Evolutionary conservation across 2,329 filamentous ascomycete species (phyloP), one percentile per base, ranked within the genome.

Genomic region (Septoria linicola): DNA sequence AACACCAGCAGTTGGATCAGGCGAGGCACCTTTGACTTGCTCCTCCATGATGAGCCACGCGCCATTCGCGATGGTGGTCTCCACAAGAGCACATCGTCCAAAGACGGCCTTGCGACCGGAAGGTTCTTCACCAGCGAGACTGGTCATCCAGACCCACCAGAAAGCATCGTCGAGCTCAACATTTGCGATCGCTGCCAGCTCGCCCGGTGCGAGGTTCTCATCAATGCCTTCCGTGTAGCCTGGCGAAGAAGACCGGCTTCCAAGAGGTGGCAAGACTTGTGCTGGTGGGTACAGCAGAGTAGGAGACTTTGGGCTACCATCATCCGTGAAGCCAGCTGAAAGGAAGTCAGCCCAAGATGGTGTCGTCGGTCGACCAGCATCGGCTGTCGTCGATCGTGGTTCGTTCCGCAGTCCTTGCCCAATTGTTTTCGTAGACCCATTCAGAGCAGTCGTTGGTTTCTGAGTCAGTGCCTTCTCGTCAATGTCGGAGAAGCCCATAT

Each of bases 81-180:
- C 93, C 39, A 97, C 81, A 32, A 99, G 79, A 16, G 93, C 89
- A 65, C 93, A 99, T 57, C 93, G 82, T 31, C 93, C 93, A 68
- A 99, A 99, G 0, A 91, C 89, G 4, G 91, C 86, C 68, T 99
- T 99, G 54, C 93, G 83, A 40, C 85, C 80, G 0, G 83, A 72
- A 0, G 91, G 88, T 72, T 99, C 93, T 65, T 99, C 93, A 0
- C 84, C 87, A 1, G 92, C 90, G 64, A 99, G 75, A 76, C 92
- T 97, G 62, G 84, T 95, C 79, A 99, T 97, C 93, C 93, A 99
- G 3, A 97, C 93, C 92, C 93, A 97, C 93, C 93, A 99, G 70
- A 99, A 99, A 1, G 90, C 87, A 68, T 97, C 92, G 63, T 99
- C 93, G 4, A 99, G 77, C 57, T 93, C 85, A 51, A 97, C 81